These are phyloP conservation scores for Paxillus rubicundulus DNA, from an alignment of 768 basidiomycete genomes.

Conservation along the genomic window DNA sequence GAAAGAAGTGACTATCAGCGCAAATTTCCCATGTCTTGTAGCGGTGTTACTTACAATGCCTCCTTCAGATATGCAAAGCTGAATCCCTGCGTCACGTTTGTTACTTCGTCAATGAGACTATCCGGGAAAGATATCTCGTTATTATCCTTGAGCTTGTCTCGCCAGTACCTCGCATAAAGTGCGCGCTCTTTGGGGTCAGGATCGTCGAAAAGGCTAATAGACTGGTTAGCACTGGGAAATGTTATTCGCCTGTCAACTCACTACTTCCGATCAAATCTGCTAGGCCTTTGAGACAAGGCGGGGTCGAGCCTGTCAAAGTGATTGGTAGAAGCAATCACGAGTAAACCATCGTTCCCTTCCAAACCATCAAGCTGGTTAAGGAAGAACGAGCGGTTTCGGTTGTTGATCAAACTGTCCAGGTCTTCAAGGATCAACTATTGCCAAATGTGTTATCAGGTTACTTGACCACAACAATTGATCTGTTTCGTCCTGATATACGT, in stretches of 20 bases:
- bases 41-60: conserved; percentile 61
- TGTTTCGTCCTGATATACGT: conserved; percentile 43
- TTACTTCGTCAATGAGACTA: conserved; percentile 56
- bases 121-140: conserved; percentile 66
- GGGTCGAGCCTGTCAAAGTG: conserved; percentile 81
- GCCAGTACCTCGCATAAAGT: conserved; percentile 78
- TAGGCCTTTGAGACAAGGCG: conserved; percentile 72
- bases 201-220: conserved; percentile 64
- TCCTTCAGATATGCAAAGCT: conserved; percentile 90
- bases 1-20: neutral
- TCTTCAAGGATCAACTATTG: conserved; percentile 49
- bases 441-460: neutral
- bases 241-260: conserved; percentile 35
- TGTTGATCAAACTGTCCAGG: conserved; percentile 77
- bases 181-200: conserved; percentile 62
- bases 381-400: conserved; percentile 81
- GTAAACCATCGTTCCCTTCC: conserved; percentile 74
- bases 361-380: conserved; percentile 83
- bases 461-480: neutral
- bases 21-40: neutral
- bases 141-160: conserved; percentile 66
- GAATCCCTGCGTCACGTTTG: conserved; percentile 60
- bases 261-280: conserved; percentile 87
- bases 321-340: conserved; percentile 80
- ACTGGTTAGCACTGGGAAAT: neutral